phyloP scores from a whole-genome alignment of 1,139 yeast genomes.

The Suhomyces choctaworum region DNA sequence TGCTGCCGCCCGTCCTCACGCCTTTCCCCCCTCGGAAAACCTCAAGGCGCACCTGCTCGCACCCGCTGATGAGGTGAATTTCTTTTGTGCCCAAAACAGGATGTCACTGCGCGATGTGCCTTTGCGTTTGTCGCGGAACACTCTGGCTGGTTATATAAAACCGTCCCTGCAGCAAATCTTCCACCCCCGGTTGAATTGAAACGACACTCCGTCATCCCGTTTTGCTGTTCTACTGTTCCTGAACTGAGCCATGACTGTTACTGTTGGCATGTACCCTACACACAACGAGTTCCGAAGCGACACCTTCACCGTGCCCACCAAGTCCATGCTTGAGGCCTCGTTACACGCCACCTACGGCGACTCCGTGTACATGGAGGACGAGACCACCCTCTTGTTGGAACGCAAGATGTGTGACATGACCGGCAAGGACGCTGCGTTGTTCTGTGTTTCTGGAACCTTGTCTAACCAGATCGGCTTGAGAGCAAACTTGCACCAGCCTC shows the following conservation, averaged over 20 bases:
- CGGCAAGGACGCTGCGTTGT: constrained; percentile 45
- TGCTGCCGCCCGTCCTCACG: too few relatives aligned
- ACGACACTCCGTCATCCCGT: too few relatives aligned
- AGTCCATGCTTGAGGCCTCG: constrained; percentile 62
- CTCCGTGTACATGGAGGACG: constrained; percentile 47
- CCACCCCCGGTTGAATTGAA: too few relatives aligned
- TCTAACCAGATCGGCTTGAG: constrained; percentile 47
- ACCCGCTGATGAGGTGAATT: constrained; percentile 4
- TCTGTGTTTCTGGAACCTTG: constrained; percentile 49
- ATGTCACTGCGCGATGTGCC: constrained; percentile 1
- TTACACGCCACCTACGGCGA: constrained; percentile 32
- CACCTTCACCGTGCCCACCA: constrained; percentile 90
- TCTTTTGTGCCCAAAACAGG: constrained; percentile 2
- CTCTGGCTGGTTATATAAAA: too few relatives aligned
- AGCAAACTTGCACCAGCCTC: constrained; percentile 46
- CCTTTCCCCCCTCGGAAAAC: too few relatives aligned
- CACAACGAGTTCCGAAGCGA: constrained; percentile 75
- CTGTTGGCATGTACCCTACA: constrained; percentile 30
- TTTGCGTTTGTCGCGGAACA: too few relatives aligned
- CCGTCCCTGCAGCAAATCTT: too few relatives aligned
- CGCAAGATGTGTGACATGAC: constrained; percentile 36
- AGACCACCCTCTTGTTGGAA: constrained; percentile 36
- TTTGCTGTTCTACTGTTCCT: too few relatives aligned
- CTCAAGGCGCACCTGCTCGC: constrained; percentile 1
- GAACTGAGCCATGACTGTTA: too few relatives aligned